These are phyloP conservation scores for Nitzschia inconspicua DNA, from an alignment of 108 stramenopile species.

Conservation along the genomic window DNA sequence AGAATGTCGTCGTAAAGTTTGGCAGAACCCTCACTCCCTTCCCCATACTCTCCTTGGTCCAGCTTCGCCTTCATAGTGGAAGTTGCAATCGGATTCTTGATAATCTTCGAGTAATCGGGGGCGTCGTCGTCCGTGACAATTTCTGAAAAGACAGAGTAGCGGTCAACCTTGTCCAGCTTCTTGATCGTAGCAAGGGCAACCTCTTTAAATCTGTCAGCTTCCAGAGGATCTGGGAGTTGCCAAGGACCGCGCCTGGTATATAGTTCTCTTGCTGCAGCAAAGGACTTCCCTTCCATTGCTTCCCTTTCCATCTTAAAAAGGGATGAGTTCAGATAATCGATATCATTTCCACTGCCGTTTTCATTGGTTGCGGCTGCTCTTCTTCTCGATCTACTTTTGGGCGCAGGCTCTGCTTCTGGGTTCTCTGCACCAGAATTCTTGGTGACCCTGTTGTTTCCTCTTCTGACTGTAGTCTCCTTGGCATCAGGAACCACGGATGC, in stretches of 20 bases:
- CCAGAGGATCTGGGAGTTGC: slow-evolving; percentile 47
- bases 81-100: slow-evolving; percentile 75
- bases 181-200: slow-evolving; percentile 51
- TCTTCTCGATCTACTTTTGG: background rate
- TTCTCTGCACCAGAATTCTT: too few relatives aligned
- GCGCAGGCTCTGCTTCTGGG: background rate
- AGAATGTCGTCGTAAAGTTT: slow-evolving; percentile 63
- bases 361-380: background rate
- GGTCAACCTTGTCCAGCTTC: slow-evolving; percentile 57
- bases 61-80: slow-evolving; percentile 66
- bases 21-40: slow-evolving; percentile 52
- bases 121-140: slow-evolving; percentile 68
- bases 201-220: slow-evolving; percentile 46
- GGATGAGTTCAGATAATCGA: slow-evolving; percentile 30
- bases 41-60: slow-evolving; percentile 64
- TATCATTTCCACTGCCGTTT: slow-evolving; percentile 1
- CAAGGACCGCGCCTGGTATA: slow-evolving; percentile 57
- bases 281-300: slow-evolving; percentile 30
- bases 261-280: slow-evolving; percentile 45
- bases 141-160: slow-evolving; percentile 64
- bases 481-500: too few relatives aligned
- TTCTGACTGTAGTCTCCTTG: background rate
- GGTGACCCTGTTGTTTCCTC: background rate
- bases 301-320: slow-evolving; percentile 41
- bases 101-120: slow-evolving; percentile 65